Base-by-base conservation (phyloP, 2,329 filamentous ascomycete species). In the Cryphonectria parasitica region DNA sequence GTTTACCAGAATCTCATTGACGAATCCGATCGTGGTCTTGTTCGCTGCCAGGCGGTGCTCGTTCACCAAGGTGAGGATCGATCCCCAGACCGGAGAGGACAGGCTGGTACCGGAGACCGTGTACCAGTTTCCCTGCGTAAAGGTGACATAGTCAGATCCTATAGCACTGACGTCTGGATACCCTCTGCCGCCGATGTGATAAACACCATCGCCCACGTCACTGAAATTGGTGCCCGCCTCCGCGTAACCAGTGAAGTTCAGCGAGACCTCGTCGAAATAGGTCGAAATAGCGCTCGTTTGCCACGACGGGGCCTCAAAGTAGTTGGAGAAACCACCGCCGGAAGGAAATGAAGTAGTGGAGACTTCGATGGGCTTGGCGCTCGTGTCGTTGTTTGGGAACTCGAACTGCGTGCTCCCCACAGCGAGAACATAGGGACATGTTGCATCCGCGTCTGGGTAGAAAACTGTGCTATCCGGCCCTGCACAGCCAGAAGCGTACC, bases 101-200 rank as follows among this genome's bases (percentile, higher is more conserved):
- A 85, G 84, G 65, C 83, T 85, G 5, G 86, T 88, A 17, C 86
- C 86, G 36, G 82, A 85, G 34, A 86, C 80, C 3, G 81, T 76
- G 31, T 76, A 71, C 66, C 80, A 75, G n/a, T 74, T 69, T 5
- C 79, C 80, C n/a, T 78, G 74, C 65, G 79, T 78, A 65, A 79
- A 76, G 6, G 79, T 74, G 19, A 78, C 75, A 61, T 79, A 79
- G 66, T 76, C 74, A 68, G 79, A 82, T 19, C 80, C 84, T 52
- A 80, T 80, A 0, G 84, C 84, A 0, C 83, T 77, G 13, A 87
- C 81, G 70, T 87, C 85, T 0, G 85, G 85, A 66, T 85, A 85
- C 0, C 79, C 85, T 36, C 85, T 80, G 0, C 85, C 85, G 28
- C 79, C 77, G 19, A 77, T 78, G 66, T 85, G 84, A 72, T 80